Conservation (phyloP, 371 early-diverging fungal species). For the Mucor velutinosus region DNA sequence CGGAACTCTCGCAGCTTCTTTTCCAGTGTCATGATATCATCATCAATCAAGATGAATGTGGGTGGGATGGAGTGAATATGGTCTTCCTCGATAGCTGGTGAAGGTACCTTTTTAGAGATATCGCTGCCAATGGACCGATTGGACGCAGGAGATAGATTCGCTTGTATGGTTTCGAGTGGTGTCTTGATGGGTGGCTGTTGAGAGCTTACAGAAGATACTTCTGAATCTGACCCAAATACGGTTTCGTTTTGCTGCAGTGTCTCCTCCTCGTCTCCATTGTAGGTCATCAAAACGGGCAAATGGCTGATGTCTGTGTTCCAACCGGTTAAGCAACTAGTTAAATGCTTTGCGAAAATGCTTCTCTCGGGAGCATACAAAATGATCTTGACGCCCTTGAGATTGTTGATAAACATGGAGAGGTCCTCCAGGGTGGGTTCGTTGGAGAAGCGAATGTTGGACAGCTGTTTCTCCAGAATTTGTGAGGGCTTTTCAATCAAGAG, state of each 20-base stretch:
- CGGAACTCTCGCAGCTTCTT: constrained; percentile 51
- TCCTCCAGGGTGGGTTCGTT: constrained; percentile 58
- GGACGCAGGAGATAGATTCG: not conserved
- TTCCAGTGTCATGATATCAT: constrained; percentile 51
- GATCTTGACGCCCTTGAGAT: constrained; percentile 45
- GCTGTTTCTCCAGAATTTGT: constrained; percentile 24
- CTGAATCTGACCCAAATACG: constrained; percentile 13
- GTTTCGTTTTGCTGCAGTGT: not conserved
- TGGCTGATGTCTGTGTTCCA: constrained; percentile 57
- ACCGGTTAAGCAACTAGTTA: constrained; percentile 50
- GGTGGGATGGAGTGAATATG: constrained; percentile 39
- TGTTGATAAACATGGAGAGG: constrained; percentile 40
- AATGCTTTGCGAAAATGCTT: constrained; percentile 53
- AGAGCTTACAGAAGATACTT: not conserved
- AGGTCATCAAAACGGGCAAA: constrained; percentile 24
- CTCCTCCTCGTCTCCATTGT: constrained; percentile 5
- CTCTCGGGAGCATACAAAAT: constrained; percentile 51
- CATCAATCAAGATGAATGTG: constrained; percentile 58
- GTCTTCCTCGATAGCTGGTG: constrained; percentile 38
- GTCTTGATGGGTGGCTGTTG: not conserved
- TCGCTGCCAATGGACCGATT: not conserved
- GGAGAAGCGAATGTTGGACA: constrained; percentile 35
- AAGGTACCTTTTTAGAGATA: constrained; percentile 20
- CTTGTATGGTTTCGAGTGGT: not conserved
- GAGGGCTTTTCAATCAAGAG: constrained; percentile 31